A percentile compares a stretch with the other conserved stretches of the same genome.
phyloP scores from a whole-genome alignment of 2,329 filamentous ascomycete species.

The Calonectria pseudoturangicola region DNA sequence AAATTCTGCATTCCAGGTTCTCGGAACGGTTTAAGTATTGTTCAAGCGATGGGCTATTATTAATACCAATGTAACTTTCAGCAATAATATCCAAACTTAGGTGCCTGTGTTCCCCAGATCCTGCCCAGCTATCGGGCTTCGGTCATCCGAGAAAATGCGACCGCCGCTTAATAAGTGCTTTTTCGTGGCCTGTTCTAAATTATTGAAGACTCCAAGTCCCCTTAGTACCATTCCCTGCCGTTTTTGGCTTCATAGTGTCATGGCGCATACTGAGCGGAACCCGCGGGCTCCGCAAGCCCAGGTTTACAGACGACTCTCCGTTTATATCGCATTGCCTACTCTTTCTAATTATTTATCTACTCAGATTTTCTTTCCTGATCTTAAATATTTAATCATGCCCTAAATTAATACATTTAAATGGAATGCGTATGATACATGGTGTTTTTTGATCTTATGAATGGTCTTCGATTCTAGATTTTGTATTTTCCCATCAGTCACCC shows the following conservation, averaged over 20 bases:
- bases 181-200: neutral
- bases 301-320: neutral
- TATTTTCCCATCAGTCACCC: neutral
- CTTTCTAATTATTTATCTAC: too few relatives aligned
- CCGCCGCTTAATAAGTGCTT: neutral
- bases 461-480: too few relatives aligned
- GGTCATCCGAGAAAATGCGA: conserved; percentile 3
- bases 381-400: too few relatives aligned
- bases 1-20: neutral
- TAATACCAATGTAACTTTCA: neutral
- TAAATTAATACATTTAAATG: too few relatives aligned
- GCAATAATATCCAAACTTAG: neutral
- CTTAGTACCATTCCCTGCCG: neutral
- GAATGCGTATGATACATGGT: too few relatives aligned
- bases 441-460: too few relatives aligned
- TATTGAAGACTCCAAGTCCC: neutral
- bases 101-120: neutral
- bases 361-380: too few relatives aligned
- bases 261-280: neutral
- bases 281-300: neutral
- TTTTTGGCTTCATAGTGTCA: neutral
- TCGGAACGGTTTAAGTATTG: neutral
- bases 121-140: neutral
- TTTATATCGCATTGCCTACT: too few relatives aligned
- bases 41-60: neutral